Evolutionary conservation across 257 asterid genomes (phyloP).

Genomic region (Forsythia suspensa): DNA sequence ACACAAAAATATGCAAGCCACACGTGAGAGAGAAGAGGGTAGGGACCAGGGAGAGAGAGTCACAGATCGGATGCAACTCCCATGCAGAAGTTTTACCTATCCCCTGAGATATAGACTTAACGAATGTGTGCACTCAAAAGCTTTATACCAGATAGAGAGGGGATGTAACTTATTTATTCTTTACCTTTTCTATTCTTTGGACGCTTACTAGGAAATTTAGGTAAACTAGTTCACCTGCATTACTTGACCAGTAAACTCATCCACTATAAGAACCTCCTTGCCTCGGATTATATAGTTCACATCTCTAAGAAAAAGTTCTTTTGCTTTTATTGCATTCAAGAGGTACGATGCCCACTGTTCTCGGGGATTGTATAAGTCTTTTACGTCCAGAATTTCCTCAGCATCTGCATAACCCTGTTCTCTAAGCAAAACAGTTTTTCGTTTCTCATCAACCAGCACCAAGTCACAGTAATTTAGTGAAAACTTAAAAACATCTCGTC

Average conservation of each 20-base stretch:
- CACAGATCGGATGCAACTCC: background rate
- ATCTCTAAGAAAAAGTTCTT: slow-evolving; percentile 93
- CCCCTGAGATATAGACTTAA: background rate
- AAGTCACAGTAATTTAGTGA: slow-evolving; percentile 20
- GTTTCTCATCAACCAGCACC: slow-evolving; percentile 96
- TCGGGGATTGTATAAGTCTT: slow-evolving; percentile 95
- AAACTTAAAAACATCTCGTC: background rate
- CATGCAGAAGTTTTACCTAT: background rate
- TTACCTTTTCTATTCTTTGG: slow-evolving; percentile 17
- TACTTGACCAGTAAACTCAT: slow-evolving; percentile 98
- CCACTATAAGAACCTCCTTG: slow-evolving; percentile 93
- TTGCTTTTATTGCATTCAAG: slow-evolving; percentile 90
- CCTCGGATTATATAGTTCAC: slow-evolving; percentile 93
- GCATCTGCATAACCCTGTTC: slow-evolving; percentile 99
- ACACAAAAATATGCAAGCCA: background rate
- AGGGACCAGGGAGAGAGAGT: background rate
- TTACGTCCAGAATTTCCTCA: slow-evolving; percentile 89
- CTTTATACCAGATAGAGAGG: background rate
- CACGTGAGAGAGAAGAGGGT: slow-evolving; percentile 3
- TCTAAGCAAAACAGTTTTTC: slow-evolving; percentile 74
- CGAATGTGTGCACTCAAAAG: slow-evolving; percentile 4
- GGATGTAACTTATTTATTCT: slow-evolving; percentile 6
- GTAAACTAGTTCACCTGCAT: slow-evolving; percentile 75
- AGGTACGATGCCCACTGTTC: slow-evolving; percentile 99
- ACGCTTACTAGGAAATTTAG: slow-evolving; percentile 18